A percentile compares a stretch with the other conserved stretches of the same genome.
Evolutionary conservation across 441 rosid genomes (phyloP).

Genomic region (Erodium moschatum): DNA sequence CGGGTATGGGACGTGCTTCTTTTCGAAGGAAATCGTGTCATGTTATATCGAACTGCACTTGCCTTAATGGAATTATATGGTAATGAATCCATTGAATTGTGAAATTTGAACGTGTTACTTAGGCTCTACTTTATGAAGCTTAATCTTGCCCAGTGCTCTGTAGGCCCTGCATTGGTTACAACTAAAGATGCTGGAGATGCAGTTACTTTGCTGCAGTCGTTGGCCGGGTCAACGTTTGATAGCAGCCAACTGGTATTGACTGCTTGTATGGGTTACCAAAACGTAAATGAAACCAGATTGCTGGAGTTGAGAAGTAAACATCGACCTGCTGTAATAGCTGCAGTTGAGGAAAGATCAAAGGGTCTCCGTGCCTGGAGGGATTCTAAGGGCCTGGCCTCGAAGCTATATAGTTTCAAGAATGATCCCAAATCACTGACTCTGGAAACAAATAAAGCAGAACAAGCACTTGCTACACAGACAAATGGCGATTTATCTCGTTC

Average conservation of each 20-base stretch:
- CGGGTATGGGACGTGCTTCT: slow-evolving; percentile 98
- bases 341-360: slow-evolving; percentile 83
- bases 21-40: slow-evolving; percentile 93
- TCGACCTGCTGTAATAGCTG: slow-evolving; percentile 65
- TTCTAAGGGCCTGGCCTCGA: slow-evolving; percentile 80
- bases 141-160: slow-evolving; percentile 33
- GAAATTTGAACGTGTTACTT: slow-evolving; percentile 13
- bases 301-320: slow-evolving; percentile 79
- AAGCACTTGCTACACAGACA: slow-evolving; percentile 26
- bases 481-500: slow-evolving; percentile 62
- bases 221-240: slow-evolving; percentile 96
- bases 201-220: slow-evolving; percentile 86
- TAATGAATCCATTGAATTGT: slow-evolving; percentile 32
- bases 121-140: slow-evolving; percentile 22
- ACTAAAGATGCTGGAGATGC: slow-evolving; percentile 99
- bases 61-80: slow-evolving; percentile 98
- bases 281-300: slow-evolving; percentile 71
- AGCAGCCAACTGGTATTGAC: slow-evolving; percentile 98
- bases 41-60: slow-evolving; percentile 91
- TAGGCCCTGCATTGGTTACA: slow-evolving; percentile 96
- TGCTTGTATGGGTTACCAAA: slow-evolving; percentile 98
- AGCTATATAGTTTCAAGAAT: slow-evolving; percentile 76
- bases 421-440: slow-evolving; percentile 30
- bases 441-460: slow-evolving; percentile 25
- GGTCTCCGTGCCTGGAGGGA: slow-evolving; percentile 91